Percentiles rank a stretch among this genome's conserved stretches.
Evolutionary conservation across 352 stramenopile genomes (phyloP).

Genomic region (Pythium aquatile): DNA sequence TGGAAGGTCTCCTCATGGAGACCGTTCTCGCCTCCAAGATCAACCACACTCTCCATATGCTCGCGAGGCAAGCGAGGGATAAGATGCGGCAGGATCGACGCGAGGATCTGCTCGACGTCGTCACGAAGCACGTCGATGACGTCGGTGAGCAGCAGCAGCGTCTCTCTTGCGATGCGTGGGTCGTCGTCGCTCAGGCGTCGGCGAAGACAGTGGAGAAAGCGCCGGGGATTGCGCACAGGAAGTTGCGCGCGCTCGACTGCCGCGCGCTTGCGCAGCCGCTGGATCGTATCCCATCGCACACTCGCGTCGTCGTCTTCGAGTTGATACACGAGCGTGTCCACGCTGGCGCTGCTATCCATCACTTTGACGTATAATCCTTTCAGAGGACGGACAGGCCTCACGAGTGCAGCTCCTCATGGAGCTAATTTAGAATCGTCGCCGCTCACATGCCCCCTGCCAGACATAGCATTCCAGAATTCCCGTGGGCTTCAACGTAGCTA

Average conservation of each 20-base stretch:
- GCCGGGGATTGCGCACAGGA: slow-evolving; percentile 65
- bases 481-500: background rate
- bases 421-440: background rate
- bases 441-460: background rate
- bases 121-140: slow-evolving; percentile 63
- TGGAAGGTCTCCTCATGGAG: slow-evolving; percentile 52
- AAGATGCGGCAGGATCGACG: slow-evolving; percentile 70
- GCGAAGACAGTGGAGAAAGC: slow-evolving; percentile 71
- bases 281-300: slow-evolving; percentile 52
- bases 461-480: background rate
- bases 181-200: slow-evolving; percentile 50
- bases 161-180: slow-evolving; percentile 42
- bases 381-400: too few relatives aligned
- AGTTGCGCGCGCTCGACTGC: slow-evolving; percentile 62
- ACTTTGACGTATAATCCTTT: background rate
- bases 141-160: slow-evolving; percentile 58
- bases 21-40: slow-evolving; percentile 6
- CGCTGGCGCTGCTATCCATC: slow-evolving; percentile 27
- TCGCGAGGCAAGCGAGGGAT: slow-evolving; percentile 36
- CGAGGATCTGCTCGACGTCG: slow-evolving; percentile 64
- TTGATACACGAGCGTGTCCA: slow-evolving; percentile 77
- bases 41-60: slow-evolving; percentile 2
- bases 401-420: background rate
- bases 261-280: slow-evolving; percentile 66
- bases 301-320: slow-evolving; percentile 67